Percentiles rank a stretch among this genome's conserved stretches.
Evolutionary conservation across 805 yeast species (phyloP).

Genomic region (Candida ortonii): DNA sequence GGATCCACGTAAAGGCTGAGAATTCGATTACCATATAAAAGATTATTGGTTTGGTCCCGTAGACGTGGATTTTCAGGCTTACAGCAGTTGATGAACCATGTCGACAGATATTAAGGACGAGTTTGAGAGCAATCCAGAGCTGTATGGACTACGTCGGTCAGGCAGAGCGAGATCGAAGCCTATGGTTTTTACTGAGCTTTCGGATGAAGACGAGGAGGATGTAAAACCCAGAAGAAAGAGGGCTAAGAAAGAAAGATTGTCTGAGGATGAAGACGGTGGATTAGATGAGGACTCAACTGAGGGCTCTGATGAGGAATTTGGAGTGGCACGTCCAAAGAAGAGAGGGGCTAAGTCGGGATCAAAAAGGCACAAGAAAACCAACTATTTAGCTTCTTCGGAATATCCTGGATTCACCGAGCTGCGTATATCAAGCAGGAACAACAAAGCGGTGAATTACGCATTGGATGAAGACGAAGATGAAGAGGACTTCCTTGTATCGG

Average conservation of each 20-base stretch:
- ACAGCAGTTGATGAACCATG: too few relatives aligned
- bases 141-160: constrained; percentile 80
- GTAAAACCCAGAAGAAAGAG: constrained; percentile 17
- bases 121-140: constrained; percentile 67
- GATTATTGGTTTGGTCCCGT: too few relatives aligned
- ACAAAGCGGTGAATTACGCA: constrained; percentile 68
- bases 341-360: constrained; percentile 10
- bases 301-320: constrained; percentile 33
- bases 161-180: constrained; percentile 52
- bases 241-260: constrained; percentile 21
- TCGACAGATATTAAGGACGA: constrained; percentile 36
- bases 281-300: constrained; percentile 31
- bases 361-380: constrained; percentile 12
- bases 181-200: constrained; percentile 25
- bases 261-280: constrained; percentile 29
- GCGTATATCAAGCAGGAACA: constrained; percentile 77
- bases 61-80: too few relatives aligned
- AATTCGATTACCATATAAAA: too few relatives aligned
- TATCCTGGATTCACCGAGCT: constrained; percentile 45
- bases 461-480: constrained; percentile 58
- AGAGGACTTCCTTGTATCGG: constrained; percentile 47
- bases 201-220: constrained; percentile 25
- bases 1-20: too few relatives aligned
- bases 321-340: constrained; percentile 12
- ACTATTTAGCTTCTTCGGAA: constrained; percentile 9